These are phyloP conservation scores for Pachyrhizus erosus DNA, from an alignment of 306 rosid genomes.

Conservation along the genomic window DNA sequence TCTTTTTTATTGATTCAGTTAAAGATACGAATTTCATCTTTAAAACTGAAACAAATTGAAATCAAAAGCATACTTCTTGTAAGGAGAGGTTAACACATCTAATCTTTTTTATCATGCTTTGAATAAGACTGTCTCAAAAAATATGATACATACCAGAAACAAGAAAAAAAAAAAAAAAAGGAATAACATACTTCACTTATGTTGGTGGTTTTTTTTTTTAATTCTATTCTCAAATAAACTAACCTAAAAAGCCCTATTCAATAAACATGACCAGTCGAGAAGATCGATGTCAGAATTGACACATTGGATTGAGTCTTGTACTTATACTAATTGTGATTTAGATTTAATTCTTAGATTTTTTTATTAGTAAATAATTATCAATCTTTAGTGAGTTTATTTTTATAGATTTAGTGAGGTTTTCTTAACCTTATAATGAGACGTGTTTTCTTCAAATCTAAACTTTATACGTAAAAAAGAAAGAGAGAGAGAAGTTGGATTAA, in stretches of 20 bases:
- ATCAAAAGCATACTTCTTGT: not conserved
- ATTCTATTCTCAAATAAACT: not conserved
- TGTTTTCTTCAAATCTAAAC: too few species aligned
- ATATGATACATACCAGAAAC: too few species aligned
- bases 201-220: not conserved
- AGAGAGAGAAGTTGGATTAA: not conserved
- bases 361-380: too few species aligned
- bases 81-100: not conserved
- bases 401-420: too few species aligned
- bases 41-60: not conserved
- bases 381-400: too few species aligned
- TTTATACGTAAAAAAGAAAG: not conserved
- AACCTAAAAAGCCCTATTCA: not conserved
- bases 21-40: not conserved
- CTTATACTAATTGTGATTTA: too few species aligned
- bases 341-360: too few species aligned
- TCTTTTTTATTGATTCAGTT: not conserved
- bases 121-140: too few species aligned
- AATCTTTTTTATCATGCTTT: not conserved
- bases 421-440: too few species aligned
- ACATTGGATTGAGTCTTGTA: too few species aligned
- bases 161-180: too few species aligned
- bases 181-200: not conserved
- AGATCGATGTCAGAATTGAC: too few species aligned
- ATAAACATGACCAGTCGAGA: not conserved